These are phyloP conservation scores for Debaryomyces subglobosus DNA, from an alignment of 1,139 yeast genomes.

Conservation along the genomic window DNA sequence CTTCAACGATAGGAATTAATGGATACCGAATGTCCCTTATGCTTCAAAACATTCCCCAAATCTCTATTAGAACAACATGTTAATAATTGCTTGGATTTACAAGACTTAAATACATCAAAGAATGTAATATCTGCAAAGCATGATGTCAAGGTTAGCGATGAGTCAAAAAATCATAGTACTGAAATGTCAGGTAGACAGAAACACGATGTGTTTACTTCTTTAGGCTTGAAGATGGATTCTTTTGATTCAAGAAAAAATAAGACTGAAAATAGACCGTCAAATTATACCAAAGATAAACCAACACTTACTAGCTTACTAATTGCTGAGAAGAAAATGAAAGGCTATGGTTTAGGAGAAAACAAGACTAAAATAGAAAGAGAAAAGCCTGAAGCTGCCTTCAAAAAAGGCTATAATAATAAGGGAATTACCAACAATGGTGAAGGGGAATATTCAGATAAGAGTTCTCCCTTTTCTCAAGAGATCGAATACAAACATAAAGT, in stretches of 20 bases:
- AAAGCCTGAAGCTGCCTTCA: background rate
- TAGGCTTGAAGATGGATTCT: conserved; percentile 35
- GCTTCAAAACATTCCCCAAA: conserved; percentile 27
- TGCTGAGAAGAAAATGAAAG: conserved; percentile 31
- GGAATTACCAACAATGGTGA: background rate
- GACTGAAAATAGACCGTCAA: conserved; percentile 12
- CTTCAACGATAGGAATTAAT: conserved; percentile 3
- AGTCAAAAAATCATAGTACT: conserved; percentile 4
- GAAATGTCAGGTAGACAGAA: background rate
- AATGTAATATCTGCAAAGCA: background rate
- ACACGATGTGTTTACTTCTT: conserved; percentile 28
- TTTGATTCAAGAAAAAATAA: conserved; percentile 22
- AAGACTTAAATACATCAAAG: conserved; percentile 10
- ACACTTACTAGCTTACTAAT: conserved; percentile 35
- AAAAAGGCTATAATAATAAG: background rate
- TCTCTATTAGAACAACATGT: conserved; percentile 43
- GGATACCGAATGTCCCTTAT: conserved; percentile 38
- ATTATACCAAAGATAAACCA: conserved; percentile 25
- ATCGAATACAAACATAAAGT: background rate
- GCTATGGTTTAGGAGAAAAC: conserved; percentile 1
- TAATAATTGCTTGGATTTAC: conserved; percentile 36
- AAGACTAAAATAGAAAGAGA: background rate
- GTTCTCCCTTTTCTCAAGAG: background rate
- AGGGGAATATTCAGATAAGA: background rate
- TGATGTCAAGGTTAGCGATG: background rate